These are phyloP conservation scores for Chionographis japonica DNA, from an alignment of 106 monocot genomes.

Conservation along the genomic window DNA sequence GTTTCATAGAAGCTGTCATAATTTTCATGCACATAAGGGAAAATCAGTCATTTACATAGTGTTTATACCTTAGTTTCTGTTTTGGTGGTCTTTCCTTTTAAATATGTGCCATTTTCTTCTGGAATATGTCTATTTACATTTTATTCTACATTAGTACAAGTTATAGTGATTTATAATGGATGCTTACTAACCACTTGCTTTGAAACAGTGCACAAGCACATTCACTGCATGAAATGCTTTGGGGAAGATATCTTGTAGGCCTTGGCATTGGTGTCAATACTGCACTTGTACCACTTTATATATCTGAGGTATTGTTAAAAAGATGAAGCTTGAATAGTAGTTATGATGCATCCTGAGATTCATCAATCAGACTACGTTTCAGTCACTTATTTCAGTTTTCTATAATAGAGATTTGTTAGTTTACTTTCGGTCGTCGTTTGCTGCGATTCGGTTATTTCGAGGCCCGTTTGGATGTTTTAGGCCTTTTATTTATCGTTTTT, in stretches of 20 bases:
- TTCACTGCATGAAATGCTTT: conserved; percentile 77
- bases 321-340: background rate
- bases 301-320: conserved; percentile 61
- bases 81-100: background rate
- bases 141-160: background rate
- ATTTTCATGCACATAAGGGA: too few relatives aligned
- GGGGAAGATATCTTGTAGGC: conserved; percentile 88
- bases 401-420: too few relatives aligned
- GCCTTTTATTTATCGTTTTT: too few relatives aligned
- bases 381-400: too few relatives aligned
- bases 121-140: background rate
- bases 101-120: background rate
- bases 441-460: too few relatives aligned
- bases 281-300: conserved; percentile 77
- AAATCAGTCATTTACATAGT: background rate
- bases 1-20: too few relatives aligned
- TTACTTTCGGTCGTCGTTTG: too few relatives aligned
- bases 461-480: too few relatives aligned
- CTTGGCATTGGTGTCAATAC: conserved; percentile 91
- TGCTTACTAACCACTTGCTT: conserved; percentile 5
- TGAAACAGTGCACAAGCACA: conserved; percentile 75
- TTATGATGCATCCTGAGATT: too few relatives aligned
- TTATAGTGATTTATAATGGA: background rate
- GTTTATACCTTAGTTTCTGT: background rate
- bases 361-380: too few relatives aligned